Conservation (phyloP, 2,329 filamentous ascomycete species). For the Fusarium sp. region DNA sequence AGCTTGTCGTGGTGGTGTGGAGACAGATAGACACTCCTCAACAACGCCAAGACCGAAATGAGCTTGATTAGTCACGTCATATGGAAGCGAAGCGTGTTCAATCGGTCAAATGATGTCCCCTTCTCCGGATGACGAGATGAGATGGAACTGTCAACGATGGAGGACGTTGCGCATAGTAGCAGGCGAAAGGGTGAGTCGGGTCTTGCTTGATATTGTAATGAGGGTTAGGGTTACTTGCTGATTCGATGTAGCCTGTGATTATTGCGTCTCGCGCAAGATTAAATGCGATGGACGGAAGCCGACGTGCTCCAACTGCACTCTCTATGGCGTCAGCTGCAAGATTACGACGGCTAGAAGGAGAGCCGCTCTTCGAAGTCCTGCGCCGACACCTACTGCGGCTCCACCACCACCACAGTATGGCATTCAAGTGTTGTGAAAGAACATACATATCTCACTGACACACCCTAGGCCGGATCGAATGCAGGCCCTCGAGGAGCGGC, state of each 20-base stretch:
- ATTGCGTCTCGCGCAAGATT: conserved; percentile 53
- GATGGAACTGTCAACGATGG: conserved; percentile 3
- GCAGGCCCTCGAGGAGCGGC: conserved; percentile 27
- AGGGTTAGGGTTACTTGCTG: not conserved
- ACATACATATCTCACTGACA: too few species aligned
- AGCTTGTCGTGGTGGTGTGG: not conserved
- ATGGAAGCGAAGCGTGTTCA: not conserved
- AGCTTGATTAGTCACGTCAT: not conserved
- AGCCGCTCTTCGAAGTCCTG: not conserved
- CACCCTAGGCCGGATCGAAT: conserved; percentile 21
- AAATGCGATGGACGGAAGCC: conserved; percentile 53
- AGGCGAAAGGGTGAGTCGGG: conserved; percentile 38
- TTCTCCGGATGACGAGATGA: not conserved
- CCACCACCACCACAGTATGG: not conserved
- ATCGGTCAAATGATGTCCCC: not conserved
- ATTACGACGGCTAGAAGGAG: conserved; percentile 23
- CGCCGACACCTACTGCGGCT: not conserved
- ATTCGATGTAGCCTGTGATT: conserved; percentile 44
- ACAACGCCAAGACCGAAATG: not conserved
- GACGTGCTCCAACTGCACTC: conserved; percentile 51
- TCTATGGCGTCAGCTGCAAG: conserved; percentile 48
- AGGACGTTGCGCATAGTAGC: conserved; percentile 14
- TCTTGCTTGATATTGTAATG: too few species aligned
- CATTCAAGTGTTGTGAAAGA: too few species aligned
- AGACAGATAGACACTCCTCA: not conserved